phyloP scores from a whole-genome alignment of 2,329 filamentous ascomycete genomes.

The Penicillium fuscoglaucum region DNA sequence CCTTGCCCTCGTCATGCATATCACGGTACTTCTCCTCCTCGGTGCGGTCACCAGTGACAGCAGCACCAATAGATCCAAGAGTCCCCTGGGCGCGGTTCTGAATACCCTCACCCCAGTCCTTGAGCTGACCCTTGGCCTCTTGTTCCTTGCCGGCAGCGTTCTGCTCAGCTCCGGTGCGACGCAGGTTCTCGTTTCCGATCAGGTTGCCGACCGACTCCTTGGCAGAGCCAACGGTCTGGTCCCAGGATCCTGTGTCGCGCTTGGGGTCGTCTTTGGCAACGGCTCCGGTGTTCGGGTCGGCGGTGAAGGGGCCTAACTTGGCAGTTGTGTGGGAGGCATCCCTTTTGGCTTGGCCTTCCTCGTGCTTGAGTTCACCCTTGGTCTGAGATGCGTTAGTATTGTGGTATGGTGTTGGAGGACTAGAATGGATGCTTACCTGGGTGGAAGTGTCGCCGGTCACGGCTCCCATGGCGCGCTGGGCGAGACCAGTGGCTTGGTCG shows the following conservation, averaged over 20 bases:
- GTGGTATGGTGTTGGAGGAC: not conserved
- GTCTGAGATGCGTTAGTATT: conserved; percentile 53
- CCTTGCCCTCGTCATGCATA: conserved; percentile 80
- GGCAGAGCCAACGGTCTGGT: conserved; percentile 82
- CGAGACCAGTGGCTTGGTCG: conserved; percentile 69
- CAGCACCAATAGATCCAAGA: conserved; percentile 69
- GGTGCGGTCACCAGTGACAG: conserved; percentile 67
- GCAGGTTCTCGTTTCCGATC: conserved; percentile 72
- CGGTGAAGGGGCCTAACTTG: conserved; percentile 71
- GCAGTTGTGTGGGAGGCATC: conserved; percentile 70
- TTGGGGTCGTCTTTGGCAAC: conserved; percentile 70
- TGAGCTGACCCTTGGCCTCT: conserved; percentile 79
- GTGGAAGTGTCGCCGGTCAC: conserved; percentile 72
- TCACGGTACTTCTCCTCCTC: conserved; percentile 65
- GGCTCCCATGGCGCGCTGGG: conserved; percentile 70
- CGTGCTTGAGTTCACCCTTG: conserved; percentile 66
- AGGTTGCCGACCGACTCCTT: conserved; percentile 80
- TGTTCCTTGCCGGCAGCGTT: conserved; percentile 77
- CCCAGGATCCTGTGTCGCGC: conserved; percentile 72
- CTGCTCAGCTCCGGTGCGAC: conserved; percentile 72
- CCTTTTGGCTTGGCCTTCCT: conserved; percentile 63
- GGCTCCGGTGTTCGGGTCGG: conserved; percentile 66
- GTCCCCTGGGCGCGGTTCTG: conserved; percentile 68
- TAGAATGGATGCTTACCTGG: conserved; percentile 48
- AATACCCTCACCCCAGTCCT: conserved; percentile 69